A percentile compares a stretch with the other conserved stretches of the same genome.
These are phyloP conservation scores for Straminergon stramineum DNA, from an alignment of 225 moss, liverwort and hornwort genomes.

Conservation along the genomic window DNA sequence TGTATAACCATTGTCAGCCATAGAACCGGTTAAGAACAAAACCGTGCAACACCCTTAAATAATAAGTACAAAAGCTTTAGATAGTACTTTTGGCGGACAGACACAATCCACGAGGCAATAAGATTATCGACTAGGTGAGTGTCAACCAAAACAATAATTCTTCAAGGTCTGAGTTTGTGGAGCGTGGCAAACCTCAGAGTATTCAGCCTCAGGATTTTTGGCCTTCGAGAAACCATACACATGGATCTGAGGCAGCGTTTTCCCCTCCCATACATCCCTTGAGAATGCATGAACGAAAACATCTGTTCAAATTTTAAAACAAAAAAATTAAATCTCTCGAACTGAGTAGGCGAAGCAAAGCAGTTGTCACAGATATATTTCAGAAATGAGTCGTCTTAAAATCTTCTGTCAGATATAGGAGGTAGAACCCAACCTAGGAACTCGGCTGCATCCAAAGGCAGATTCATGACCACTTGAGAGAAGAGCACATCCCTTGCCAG, in stretches of 20 bases:
- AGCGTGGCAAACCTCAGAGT: constrained; percentile 46
- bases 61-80: background rate
- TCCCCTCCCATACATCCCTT: constrained; percentile 43
- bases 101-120: background rate
- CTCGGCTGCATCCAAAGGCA: constrained; percentile 62
- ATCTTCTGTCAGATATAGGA: background rate
- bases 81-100: background rate
- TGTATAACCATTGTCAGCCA: constrained; percentile 4
- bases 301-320: constrained; percentile 28
- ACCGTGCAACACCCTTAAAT: background rate
- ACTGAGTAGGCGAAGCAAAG: background rate
- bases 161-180: background rate
- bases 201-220: constrained; percentile 45
- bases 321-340: background rate
- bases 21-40: background rate
- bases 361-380: background rate
- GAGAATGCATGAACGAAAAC: constrained; percentile 56
- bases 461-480: constrained; percentile 84
- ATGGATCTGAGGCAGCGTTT: constrained; percentile 56
- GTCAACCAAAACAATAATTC: background rate
- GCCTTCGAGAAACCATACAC: constrained; percentile 64
- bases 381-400: background rate
- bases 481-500: constrained; percentile 32
- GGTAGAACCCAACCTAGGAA: constrained; percentile 50
- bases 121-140: background rate